Evolutionary conservation across 805 yeast species (phyloP).

Genomic region (Yamadazyma endophytica): DNA sequence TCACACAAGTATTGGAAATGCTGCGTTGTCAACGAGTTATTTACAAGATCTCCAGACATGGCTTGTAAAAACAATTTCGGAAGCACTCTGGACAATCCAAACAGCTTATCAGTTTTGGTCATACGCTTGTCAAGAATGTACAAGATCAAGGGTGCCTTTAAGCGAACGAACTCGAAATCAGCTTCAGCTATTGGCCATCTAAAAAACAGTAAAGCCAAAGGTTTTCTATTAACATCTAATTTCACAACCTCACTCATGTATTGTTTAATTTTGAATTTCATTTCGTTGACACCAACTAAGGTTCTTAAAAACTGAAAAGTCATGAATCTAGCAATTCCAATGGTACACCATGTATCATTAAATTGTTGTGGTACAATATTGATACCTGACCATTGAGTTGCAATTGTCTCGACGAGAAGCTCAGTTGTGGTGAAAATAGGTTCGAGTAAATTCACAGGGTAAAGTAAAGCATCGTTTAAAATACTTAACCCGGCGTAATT

Average conservation of each 20-base stretch:
- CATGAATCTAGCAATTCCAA: slow-evolving; percentile 85
- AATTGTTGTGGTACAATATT: slow-evolving; percentile 77
- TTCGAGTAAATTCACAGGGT: slow-evolving; percentile 72
- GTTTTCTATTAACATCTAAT: slow-evolving; percentile 73
- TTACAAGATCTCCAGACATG: slow-evolving; percentile 87
- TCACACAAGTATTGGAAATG: slow-evolving; percentile 96
- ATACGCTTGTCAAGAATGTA: slow-evolving; percentile 83
- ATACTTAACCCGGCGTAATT: slow-evolving; percentile 76
- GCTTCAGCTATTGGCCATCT: slow-evolving; percentile 57
- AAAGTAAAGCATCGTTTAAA: slow-evolving; percentile 57
- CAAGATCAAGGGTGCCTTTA: slow-evolving; percentile 84
- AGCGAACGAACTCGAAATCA: slow-evolving; percentile 63
- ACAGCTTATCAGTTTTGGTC: slow-evolving; percentile 93
- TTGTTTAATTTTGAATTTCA: slow-evolving; percentile 63
- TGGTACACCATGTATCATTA: slow-evolving; percentile 84
- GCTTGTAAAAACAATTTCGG: slow-evolving; percentile 91
- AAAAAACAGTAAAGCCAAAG: slow-evolving; percentile 69
- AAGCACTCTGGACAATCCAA: slow-evolving; percentile 86
- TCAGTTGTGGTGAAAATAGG: slow-evolving; percentile 72
- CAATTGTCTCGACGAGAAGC: slow-evolving; percentile 60
- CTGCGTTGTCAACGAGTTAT: slow-evolving; percentile 69
- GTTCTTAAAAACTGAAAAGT: slow-evolving; percentile 62
- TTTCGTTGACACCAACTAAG: slow-evolving; percentile 82
- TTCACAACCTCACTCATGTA: slow-evolving; percentile 65
- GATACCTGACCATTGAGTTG: slow-evolving; percentile 92